These are phyloP conservation scores for Rhodotorula sp. DNA, from an alignment of 1,284 basidiomycete species.

Conservation along the genomic window DNA sequence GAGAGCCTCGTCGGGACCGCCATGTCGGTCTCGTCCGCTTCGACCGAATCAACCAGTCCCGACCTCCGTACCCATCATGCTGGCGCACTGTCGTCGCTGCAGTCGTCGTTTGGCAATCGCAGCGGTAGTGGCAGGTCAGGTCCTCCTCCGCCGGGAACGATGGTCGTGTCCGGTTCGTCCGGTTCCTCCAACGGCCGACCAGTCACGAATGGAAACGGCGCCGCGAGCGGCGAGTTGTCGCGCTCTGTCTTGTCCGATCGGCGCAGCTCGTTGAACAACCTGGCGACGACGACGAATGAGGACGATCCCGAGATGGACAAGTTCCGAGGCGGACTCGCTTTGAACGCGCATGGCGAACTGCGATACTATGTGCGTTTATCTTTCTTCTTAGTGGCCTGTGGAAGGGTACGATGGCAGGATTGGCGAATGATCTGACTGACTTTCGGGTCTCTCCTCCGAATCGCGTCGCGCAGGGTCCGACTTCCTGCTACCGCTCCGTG, in stretches of 20 bases:
- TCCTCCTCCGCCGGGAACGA: too few species aligned
- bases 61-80: neutral
- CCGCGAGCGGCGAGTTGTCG: too few species aligned
- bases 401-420: neutral
- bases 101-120: neutral
- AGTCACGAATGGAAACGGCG: too few species aligned
- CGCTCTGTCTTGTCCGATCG: too few species aligned
- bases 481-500: slow-evolving; percentile 29
- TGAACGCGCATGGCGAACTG: slow-evolving; percentile 38
- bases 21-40: neutral
- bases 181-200: too few species aligned
- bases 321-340: slow-evolving; percentile 35
- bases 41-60: neutral
- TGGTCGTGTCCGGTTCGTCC: too few species aligned
- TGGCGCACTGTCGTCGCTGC: neutral
- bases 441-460: neutral
- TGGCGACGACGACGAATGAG: neutral
- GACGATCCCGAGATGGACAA: slow-evolving; percentile 20
- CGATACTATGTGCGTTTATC: slow-evolving; percentile 30
- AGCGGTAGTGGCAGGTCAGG: too few species aligned
- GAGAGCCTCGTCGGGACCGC: neutral
- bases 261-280: too few species aligned
- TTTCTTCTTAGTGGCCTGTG: too few species aligned
- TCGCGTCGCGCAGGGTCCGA: slow-evolving; percentile 20
- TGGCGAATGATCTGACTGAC: neutral